phyloP scores from a whole-genome alignment of 2,329 filamentous ascomycete species.

The Emergomyces orientalis region DNA sequence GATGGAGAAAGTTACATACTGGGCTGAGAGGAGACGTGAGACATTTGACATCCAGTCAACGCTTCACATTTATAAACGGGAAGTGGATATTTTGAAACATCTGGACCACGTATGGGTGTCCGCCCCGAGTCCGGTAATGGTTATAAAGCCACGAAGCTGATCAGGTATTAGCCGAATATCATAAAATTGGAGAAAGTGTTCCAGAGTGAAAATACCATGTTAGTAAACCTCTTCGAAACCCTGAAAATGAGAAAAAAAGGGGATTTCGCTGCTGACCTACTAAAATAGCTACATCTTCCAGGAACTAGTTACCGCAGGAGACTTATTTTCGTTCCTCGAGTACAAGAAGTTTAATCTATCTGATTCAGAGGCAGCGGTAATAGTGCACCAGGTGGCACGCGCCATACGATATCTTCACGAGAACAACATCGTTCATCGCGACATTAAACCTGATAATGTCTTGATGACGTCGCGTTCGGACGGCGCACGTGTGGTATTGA shows the following conservation, averaged over 20 bases:
- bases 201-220: constrained; percentile 44
- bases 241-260: neutral
- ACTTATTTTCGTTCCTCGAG: constrained; percentile 52
- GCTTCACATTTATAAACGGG: constrained; percentile 28
- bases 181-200: constrained; percentile 49
- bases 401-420: constrained; percentile 51
- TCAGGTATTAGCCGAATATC: constrained; percentile 46
- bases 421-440: constrained; percentile 49
- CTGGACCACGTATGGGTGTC: constrained; percentile 42
- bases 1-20: constrained; percentile 15
- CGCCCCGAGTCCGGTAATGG: constrained; percentile 6
- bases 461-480: constrained; percentile 47
- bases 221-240: constrained; percentile 13
- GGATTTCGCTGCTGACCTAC: neutral
- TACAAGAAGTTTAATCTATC: constrained; percentile 39
- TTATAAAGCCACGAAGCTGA: constrained; percentile 6
- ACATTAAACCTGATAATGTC: constrained; percentile 56
- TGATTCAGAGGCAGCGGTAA: constrained; percentile 45
- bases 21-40: constrained; percentile 16
- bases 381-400: constrained; percentile 47
- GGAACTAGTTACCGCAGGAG: constrained; percentile 51
- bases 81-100: constrained; percentile 41
- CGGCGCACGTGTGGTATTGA: constrained; percentile 47
- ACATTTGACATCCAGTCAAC: constrained; percentile 22
- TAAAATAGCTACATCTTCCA: constrained; percentile 48